Percentiles rank a stretch among this genome's conserved stretches.
phyloP scores from a whole-genome alignment of 2,329 filamentous ascomycete genomes.

The Aureobasidium subglaciale region DNA sequence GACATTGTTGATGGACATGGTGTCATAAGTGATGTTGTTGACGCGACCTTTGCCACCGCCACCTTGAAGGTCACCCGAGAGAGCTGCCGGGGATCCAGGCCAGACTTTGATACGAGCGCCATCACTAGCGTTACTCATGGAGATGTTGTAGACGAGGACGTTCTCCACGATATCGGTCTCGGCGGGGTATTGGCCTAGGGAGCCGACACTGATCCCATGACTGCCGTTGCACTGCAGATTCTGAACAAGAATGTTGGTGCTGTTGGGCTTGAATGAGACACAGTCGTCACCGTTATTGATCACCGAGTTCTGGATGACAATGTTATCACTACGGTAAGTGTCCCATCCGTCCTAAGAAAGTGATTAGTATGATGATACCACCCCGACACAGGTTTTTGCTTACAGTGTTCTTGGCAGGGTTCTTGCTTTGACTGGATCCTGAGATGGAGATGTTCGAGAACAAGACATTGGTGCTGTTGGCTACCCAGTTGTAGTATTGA shows the following conservation, averaged over 20 bases:
- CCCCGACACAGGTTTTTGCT: neutral
- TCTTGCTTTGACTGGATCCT: slow-evolving; percentile 46
- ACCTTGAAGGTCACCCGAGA: slow-evolving; percentile 56
- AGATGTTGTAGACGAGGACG: slow-evolving; percentile 43
- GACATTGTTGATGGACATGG: slow-evolving; percentile 53
- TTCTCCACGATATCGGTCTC: slow-evolving; percentile 63
- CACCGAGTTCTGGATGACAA: slow-evolving; percentile 60
- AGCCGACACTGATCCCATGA: slow-evolving; percentile 67
- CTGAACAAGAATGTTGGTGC: slow-evolving; percentile 60
- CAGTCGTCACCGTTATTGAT: slow-evolving; percentile 64
- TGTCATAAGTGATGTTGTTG: slow-evolving; percentile 60
- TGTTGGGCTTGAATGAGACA: slow-evolving; percentile 68
- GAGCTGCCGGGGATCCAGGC: slow-evolving; percentile 50
- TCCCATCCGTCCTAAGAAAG: slow-evolving; percentile 38
- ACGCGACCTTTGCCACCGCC: slow-evolving; percentile 59
- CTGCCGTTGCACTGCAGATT: slow-evolving; percentile 61
- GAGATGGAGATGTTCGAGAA: slow-evolving; percentile 56
- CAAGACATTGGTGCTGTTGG: slow-evolving; percentile 58
- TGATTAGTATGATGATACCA: neutral
- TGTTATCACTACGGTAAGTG: slow-evolving; percentile 53
- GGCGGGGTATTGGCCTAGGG: slow-evolving; percentile 58
- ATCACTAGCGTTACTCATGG: slow-evolving; percentile 42
- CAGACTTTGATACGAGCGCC: slow-evolving; percentile 69
- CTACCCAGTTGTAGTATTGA: slow-evolving; percentile 59
- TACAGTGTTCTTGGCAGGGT: slow-evolving; percentile 55